These are phyloP conservation scores for Allodekkera sacchari DNA, from an alignment of 805 yeast genomes.

Conservation along the genomic window DNA sequence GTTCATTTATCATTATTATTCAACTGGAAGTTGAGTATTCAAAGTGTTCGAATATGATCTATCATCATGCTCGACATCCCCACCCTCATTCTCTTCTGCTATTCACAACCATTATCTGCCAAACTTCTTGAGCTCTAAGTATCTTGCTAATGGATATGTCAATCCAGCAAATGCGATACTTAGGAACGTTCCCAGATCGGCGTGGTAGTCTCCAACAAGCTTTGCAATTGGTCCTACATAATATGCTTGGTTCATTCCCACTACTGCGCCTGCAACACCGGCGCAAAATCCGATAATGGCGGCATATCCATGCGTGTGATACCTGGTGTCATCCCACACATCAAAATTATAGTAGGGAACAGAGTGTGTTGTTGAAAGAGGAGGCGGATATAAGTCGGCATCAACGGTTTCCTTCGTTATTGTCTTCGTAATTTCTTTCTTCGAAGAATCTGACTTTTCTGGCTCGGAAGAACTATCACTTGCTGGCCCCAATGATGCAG, in stretches of 20 bases:
- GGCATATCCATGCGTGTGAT: constrained; percentile 65
- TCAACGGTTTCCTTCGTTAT: not conserved
- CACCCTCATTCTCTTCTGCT: too few relatives aligned
- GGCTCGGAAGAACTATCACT: constrained; percentile 14
- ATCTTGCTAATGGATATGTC: constrained; percentile 58
- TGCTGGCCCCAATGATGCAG: too few relatives aligned
- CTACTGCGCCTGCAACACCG: constrained; percentile 76
- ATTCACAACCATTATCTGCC: too few relatives aligned
- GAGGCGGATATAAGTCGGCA: constrained; percentile 7
- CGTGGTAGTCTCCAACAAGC: constrained; percentile 57
- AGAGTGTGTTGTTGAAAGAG: constrained; percentile 9
- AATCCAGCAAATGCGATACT: constrained; percentile 63
- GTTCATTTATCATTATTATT: too few relatives aligned
- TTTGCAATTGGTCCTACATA: constrained; percentile 71
- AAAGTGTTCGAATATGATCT: too few relatives aligned
- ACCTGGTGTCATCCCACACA: constrained; percentile 56
- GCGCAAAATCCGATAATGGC: constrained; percentile 54
- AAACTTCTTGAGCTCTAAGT: constrained; percentile 50
- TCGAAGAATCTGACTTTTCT: too few relatives aligned
- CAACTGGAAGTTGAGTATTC: too few relatives aligned
- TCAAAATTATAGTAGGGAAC: constrained; percentile 56
- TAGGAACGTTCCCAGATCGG: constrained; percentile 78
- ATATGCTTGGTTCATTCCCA: constrained; percentile 85
- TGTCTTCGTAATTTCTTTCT: too few relatives aligned
- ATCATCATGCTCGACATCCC: not conserved